Percentiles rank a stretch among this genome's conserved stretches.
These are phyloP conservation scores for Penicillium paxilli DNA, from an alignment of 495 filamentous ascomycete genomes.

Conservation along the genomic window DNA sequence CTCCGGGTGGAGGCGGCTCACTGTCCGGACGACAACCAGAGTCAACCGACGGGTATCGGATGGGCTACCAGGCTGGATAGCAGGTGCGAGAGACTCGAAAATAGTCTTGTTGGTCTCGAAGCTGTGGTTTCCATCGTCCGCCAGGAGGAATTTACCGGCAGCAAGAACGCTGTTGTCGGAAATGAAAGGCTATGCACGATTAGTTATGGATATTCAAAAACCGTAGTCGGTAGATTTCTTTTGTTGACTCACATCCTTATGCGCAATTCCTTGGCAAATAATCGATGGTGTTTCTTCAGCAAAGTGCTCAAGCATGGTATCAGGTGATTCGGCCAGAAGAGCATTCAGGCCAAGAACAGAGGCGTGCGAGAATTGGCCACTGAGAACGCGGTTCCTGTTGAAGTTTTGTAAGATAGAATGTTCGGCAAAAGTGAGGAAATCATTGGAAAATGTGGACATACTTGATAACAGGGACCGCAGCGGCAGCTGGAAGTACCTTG, in stretches of 20 bases:
- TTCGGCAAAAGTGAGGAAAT: too few species aligned
- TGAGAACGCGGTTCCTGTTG: constrained; percentile 69
- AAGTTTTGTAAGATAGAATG: constrained; percentile 10
- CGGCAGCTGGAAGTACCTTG: constrained; percentile 71
- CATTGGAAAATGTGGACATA: too few species aligned
- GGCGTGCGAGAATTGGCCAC: constrained; percentile 62
- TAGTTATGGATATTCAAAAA: constrained; percentile 12
- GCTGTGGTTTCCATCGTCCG: constrained; percentile 47
- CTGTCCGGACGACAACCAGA: constrained; percentile 85
- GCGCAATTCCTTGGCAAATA: constrained; percentile 77
- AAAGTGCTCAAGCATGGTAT: constrained; percentile 63
- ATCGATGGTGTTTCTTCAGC: constrained; percentile 67
- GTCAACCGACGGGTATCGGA: constrained; percentile 82
- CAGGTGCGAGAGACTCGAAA: constrained; percentile 70
- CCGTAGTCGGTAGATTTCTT: not conserved
- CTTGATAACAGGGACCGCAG: constrained; percentile 71
- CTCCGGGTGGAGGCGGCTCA: constrained; percentile 73
- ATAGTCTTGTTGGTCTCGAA: constrained; percentile 72
- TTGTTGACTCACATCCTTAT: constrained; percentile 62
- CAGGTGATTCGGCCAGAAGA: constrained; percentile 75
- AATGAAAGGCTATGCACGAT: constrained; percentile 63
- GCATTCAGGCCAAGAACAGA: constrained; percentile 86
- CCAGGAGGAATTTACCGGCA: constrained; percentile 90
- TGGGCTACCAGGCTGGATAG: constrained; percentile 74
- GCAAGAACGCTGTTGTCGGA: constrained; percentile 89